Base-by-base conservation (phyloP, 2,329 filamentous ascomycete species). In the Fusarium aywerte region DNA sequence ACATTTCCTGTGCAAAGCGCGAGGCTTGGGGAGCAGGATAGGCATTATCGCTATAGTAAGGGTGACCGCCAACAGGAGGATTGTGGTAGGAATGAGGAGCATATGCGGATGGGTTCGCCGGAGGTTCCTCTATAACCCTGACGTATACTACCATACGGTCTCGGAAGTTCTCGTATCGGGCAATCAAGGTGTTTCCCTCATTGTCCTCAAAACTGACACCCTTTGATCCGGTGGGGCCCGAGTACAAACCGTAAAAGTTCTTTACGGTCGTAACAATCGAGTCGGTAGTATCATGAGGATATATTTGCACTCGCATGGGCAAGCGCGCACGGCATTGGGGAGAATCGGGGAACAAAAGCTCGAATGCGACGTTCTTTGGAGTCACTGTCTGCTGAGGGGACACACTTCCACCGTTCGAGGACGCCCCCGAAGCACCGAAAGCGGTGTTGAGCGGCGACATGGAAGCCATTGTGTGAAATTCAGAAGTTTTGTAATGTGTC, bases 191-290 rank as follows among this genome's bases (percentile, higher is more conserved):
- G 75, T 92, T 95, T 74, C 92, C 93, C 73, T 91, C 84, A 68
- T 92, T 88, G 78, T 98, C 95, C 80, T 98, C 95, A 75, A 99
- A 98, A 81, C 93, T 97, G 75, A 99, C 91, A 69, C 96, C 94
- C 76, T 90, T 90, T 71, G 88, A 88, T 71, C 88, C 86, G 65
- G 80, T 81, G 33, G 85, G 83, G 65, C 87, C 89, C 69, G 95
- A 92, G 78, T 97, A 97, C 70, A 99, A 86, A 63, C 96, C 96
- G 77, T 97, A 98, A 82, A 98, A 98, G 83, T 97, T 98, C 86
- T 97, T 98, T 76, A 98, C 95, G 2, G 96, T 98, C 15, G 93
- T 96, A 68, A 98, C 92, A 81, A 99, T 99, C 33, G 94, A 97
- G 77, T 98, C 95, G 21, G 95, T 98, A 51, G 92, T 94, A 82